Base-by-base conservation (phyloP, 108 stramenopile genomes). In the Skeletonema grethae region DNA sequence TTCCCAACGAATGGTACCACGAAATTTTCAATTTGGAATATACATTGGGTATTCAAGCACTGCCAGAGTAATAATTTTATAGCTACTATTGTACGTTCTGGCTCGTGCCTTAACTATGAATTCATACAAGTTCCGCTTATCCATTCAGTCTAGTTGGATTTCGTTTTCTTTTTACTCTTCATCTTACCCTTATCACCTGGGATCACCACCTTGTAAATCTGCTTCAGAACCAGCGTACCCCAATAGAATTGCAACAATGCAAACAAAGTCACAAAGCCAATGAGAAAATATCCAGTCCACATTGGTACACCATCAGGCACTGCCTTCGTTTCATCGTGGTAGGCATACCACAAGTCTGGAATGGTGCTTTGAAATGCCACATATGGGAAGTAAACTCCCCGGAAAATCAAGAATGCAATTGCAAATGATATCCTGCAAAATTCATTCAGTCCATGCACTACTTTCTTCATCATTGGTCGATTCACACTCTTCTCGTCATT, bases 351-450 rank as follows among this genome's bases (percentile, higher is more conserved):
- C 39, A 80, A 66, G 70, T 90, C 86, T 8, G 85, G 83, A 16
- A 84, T 71, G 16, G 69, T 60, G 41, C 64, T 53, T 4, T 39
- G 16, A 24, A 82, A 69, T 2, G 66, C 48, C 20, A 86, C 28
- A 56, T 79, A 90, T 20, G 89, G 86, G 65, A 86, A 85, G 61
- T 87, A 90, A 0, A 85, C n/a, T 0, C 77, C 85, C 16, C 89
- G 83, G 25, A 82, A 61, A 25, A 73, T 5, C 50, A 90, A 55
- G 75, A 84, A 90, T 9, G 66, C 63, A 13, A 86, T 6, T 9
- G 89, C 89, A 74, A 90, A 90, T 10, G 75, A 22, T 9, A 76
- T 53, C 32, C 88, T 79, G 24, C 31, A 67, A 8, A 70, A 9
- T 32, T 76, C 78, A 67, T 87, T 88, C 43, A 74, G 6, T 7